Percentiles rank a stretch among this genome's conserved stretches.
Conservation (phyloP, 2,329 filamentous ascomycete genomes). For the Ceratocystiopsis brevicomis region DNA sequence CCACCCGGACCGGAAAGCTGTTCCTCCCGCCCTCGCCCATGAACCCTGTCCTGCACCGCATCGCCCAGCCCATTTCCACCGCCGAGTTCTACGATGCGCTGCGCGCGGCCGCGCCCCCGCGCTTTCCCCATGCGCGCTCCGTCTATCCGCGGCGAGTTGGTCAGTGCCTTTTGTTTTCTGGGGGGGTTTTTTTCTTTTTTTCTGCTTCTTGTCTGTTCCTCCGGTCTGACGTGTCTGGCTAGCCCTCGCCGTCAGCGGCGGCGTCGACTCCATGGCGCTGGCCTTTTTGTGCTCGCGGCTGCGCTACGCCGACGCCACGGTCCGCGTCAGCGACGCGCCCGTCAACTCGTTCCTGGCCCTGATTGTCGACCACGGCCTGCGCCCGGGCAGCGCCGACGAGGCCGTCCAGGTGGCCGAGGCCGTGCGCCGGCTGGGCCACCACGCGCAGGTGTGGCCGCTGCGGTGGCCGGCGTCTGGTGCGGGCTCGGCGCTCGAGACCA, state of each 20-base stretch:
- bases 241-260: constrained; percentile 65
- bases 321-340: constrained; percentile 27
- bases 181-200: too few species aligned
- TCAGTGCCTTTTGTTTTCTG: too few species aligned
- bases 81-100: constrained; percentile 30
- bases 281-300: constrained; percentile 48
- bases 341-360: constrained; percentile 23
- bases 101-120: constrained; percentile 27
- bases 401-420: constrained; percentile 25
- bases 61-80: constrained; percentile 20
- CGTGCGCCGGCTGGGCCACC: constrained; percentile 18
- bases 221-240: too few species aligned
- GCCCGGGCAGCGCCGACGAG: constrained; percentile 32
- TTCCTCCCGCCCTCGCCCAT: background rate
- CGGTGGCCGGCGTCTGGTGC: constrained; percentile 25
- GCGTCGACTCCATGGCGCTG: constrained; percentile 94
- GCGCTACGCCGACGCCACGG: constrained; percentile 14
- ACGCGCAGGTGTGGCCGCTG: constrained; percentile 15
- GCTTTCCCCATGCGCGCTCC: constrained; percentile 24
- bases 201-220: too few species aligned
- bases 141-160: constrained; percentile 23
- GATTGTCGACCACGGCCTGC: constrained; percentile 39
- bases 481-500: constrained; percentile 47
- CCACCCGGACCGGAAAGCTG: too few species aligned
- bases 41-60: constrained; percentile 20